Conservation (phyloP, 192 early-diverging fungal genomes). For the Chytriomyces confervae region DNA sequence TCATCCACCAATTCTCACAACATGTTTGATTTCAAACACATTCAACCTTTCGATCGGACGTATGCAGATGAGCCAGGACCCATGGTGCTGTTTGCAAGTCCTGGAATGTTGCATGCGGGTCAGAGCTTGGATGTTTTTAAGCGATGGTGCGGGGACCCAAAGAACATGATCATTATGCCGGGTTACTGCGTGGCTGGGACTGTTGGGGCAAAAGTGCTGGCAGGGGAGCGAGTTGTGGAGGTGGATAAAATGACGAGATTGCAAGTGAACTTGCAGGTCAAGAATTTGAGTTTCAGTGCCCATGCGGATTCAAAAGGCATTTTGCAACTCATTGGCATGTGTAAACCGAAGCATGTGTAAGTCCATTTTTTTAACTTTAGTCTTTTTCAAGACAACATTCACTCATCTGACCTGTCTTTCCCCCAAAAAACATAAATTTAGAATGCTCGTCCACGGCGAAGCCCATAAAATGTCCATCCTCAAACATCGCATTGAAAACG, state of each 20-base stretch:
- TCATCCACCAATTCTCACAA: constrained; percentile 54
- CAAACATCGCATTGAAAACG: constrained; percentile 78
- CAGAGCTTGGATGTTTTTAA: constrained; percentile 93
- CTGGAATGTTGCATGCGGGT: constrained; percentile 98
- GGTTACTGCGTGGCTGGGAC: constrained; percentile 98
- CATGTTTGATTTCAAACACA: constrained; percentile 96
- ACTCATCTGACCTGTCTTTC: neutral
- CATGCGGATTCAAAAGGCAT: constrained; percentile 99
- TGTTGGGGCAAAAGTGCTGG: constrained; percentile 90
- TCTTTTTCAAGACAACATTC: neutral
- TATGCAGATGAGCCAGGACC: constrained; percentile 80
- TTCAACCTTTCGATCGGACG: constrained; percentile 79
- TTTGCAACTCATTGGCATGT: constrained; percentile 91
- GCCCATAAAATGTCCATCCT: constrained; percentile 85
- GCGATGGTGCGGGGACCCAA: constrained; percentile 90
- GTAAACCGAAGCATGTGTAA: constrained; percentile 75
- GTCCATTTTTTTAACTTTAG: neutral
- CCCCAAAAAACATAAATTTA: constrained; percentile 49
- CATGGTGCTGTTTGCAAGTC: constrained; percentile 95
- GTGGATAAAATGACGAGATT: constrained; percentile 74
- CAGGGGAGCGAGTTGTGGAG: constrained; percentile 84
- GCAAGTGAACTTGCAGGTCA: constrained; percentile 87
- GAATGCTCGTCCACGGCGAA: constrained; percentile 94
- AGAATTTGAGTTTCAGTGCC: constrained; percentile 94
- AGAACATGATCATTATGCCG: constrained; percentile 98